phyloP scores from a whole-genome alignment of 2,329 filamentous ascomycete genomes.

The Aureobasidium sp. region DNA sequence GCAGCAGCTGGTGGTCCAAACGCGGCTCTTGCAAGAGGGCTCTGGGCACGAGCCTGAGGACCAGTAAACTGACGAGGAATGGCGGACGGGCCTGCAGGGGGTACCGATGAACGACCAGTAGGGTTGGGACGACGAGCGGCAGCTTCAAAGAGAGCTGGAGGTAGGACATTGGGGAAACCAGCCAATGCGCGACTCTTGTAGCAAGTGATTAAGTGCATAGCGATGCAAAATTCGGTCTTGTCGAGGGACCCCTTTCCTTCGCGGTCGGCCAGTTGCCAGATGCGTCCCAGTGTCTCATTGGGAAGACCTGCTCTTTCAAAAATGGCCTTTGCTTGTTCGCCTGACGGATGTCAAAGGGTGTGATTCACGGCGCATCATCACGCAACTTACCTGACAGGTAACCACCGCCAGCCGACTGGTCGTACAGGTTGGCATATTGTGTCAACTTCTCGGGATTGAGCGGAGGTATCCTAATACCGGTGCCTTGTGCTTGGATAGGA shows the following conservation, averaged over 20 bases:
- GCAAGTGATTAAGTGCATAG: slow-evolving; percentile 93
- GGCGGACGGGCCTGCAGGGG: slow-evolving; percentile 49
- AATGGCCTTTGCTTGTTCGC: slow-evolving; percentile 83
- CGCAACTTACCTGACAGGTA: slow-evolving; percentile 54
- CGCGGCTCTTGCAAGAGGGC: slow-evolving; percentile 44
- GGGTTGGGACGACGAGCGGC: slow-evolving; percentile 59
- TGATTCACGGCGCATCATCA: background rate
- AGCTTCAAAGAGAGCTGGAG: slow-evolving; percentile 81
- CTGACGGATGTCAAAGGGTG: slow-evolving; percentile 31
- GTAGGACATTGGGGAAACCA: slow-evolving; percentile 69
- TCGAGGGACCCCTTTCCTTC: slow-evolving; percentile 84
- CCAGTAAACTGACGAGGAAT: slow-evolving; percentile 81
- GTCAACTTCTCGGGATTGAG: slow-evolving; percentile 79
- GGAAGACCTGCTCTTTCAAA: slow-evolving; percentile 89
- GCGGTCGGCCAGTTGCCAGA: slow-evolving; percentile 92
- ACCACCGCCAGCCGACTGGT: slow-evolving; percentile 73
- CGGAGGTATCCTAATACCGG: slow-evolving; percentile 71
- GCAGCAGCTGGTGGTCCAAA: slow-evolving; percentile 40
- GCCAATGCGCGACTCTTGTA: slow-evolving; percentile 78
- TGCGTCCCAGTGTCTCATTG: slow-evolving; percentile 83
- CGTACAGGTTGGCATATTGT: slow-evolving; percentile 85
- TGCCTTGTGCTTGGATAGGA: slow-evolving; percentile 33
- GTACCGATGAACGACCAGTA: slow-evolving; percentile 32
- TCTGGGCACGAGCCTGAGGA: slow-evolving; percentile 48
- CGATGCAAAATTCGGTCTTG: slow-evolving; percentile 89